Base-by-base conservation (phyloP, 2,329 filamentous ascomycete genomes). In the Leptographium procerum region DNA sequence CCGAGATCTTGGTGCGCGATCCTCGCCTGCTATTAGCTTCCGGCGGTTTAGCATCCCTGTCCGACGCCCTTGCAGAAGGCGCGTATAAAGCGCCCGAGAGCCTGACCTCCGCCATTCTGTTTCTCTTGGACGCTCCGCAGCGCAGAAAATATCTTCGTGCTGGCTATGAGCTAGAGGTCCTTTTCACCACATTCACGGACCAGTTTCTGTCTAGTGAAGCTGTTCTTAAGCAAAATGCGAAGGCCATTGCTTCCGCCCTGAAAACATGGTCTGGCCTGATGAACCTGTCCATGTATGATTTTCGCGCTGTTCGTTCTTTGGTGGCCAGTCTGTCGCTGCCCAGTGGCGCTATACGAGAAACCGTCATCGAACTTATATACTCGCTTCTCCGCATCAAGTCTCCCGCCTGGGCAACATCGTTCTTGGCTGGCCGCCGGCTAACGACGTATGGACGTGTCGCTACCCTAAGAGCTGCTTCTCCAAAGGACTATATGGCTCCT, bases 361-460 rank as follows among this genome's bases (percentile, higher is more conserved):
- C 91, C 1, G 84, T 96, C 22, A 79, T 99, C 61, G 94, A 99
- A 69, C 76, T 99, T 14, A 73, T 99, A 22, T 96, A 95, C 66
- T 79, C 79, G 0, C 69, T 86, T 3, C 72, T 99, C 56, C 85
- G 92, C 40, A 96, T 99, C 68, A 97, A 97, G 65, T 87, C 91
- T 60, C 85, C 94, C 50, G 86, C 91, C 10, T 99, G 94, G 94
- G 95, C 94, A 9, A 91, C 90, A 0, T 95, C 92, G 0, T 99
- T 96, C 69, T 80, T 99, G 52, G 94, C 95, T 40, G 95, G 94
- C 9, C 83, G 94, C 63, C 81, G 95, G 60, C 77, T 99, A 52
- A 99, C 95, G 0, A 99, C 94, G 0, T 99, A 99, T 69, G 92
- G 91, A n/a, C 83, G 95, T 65, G 91, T 97, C 43, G 85, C 90